Evolutionary conservation across 768 basidiomycete genomes (phyloP).

Genomic region (Mycena maculata): DNA sequence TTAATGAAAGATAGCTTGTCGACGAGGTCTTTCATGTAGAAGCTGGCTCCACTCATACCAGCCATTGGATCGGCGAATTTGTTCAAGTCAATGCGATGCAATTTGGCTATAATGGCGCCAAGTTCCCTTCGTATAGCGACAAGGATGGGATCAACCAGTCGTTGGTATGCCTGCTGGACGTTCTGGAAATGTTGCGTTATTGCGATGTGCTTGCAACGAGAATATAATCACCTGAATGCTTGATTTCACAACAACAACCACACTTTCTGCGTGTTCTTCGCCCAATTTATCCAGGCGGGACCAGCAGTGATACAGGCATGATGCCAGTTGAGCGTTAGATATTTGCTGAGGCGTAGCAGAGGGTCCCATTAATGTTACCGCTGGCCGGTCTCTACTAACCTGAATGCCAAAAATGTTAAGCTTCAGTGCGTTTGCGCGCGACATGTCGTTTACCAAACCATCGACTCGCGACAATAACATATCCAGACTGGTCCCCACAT

Average conservation of each 20-base stretch:
- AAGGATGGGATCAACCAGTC: constrained; percentile 70
- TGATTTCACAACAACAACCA: constrained; percentile 66
- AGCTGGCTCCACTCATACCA: constrained; percentile 75
- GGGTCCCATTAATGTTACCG: constrained; percentile 80
- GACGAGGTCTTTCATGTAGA: constrained; percentile 92
- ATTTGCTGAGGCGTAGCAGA: constrained; percentile 82
- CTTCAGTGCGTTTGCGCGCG: not conserved
- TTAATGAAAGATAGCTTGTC: constrained; percentile 90
- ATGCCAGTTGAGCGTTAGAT: constrained; percentile 81
- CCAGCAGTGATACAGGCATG: constrained; percentile 84
- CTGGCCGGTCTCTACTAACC: constrained; percentile 82
- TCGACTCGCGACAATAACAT: constrained; percentile 73
- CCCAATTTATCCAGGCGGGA: constrained; percentile 71
- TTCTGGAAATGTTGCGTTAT: constrained; percentile 50
- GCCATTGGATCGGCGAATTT: constrained; percentile 75
- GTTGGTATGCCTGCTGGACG: constrained; percentile 62
- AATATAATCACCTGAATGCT: constrained; percentile 64
- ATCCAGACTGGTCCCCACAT: constrained; percentile 76
- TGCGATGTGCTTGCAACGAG: constrained; percentile 10
- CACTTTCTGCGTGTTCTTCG: constrained; percentile 72
- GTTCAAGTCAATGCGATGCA: constrained; percentile 88
- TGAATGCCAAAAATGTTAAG: constrained; percentile 47
- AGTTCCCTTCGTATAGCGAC: constrained; percentile 84
- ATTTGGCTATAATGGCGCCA: constrained; percentile 77
- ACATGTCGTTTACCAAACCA: constrained; percentile 64